Evolutionary conservation across 371 early-diverging fungal species (phyloP), one percentile per base, ranked within the genome.

Genomic region (Mucor irregularis): DNA sequence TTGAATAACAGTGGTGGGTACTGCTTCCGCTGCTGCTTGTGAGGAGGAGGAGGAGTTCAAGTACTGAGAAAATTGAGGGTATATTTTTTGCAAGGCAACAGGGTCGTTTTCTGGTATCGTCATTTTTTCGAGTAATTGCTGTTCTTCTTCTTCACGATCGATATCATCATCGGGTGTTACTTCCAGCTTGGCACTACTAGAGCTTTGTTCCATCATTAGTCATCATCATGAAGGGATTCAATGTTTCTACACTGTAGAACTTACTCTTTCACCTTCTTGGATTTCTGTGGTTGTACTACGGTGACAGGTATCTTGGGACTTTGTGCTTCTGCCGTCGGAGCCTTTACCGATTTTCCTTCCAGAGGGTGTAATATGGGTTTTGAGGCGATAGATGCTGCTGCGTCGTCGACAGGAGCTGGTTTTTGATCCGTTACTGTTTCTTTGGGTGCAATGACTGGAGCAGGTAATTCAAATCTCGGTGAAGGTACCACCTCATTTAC

Each of bases 101-200:
- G 76, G 76, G 42, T 75, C 76, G 6, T 59, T 53, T 5, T 62
- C 61, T 11, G 75, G 71, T 29, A 74, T 38, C 24, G 21, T 29
- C 4, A 56, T 56, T 46, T 49, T 33, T 2, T 44, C 16, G 10
- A 24, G 28, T 7, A 26, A 16, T 21, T 28, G 28, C 5, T 39
- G 17, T 11, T 43, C 34, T 14, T 49, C 38, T 5, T 39, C 39
- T 29, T 40, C n/a, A n/a, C n/a, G n/a, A n/a, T n/a, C n/a, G n/a
- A n/a, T n/a, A n/a, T 21, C 24, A 14, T 42, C 17, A 9, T 42
- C 25, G 9, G 22, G 25, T 11, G 43, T 3, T 45, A 38, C 19
- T 50, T 38, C 39, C 31, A 31, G 21, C 19, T 6, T 1, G 14
- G 28, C 30, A 30, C 28, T 30, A 28, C 4, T 29, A 45, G n/a